Evolutionary conservation across 1,284 basidiomycete species (phyloP), one percentile per base, ranked within the genome.

Genomic region (Ganoderma sp.): DNA sequence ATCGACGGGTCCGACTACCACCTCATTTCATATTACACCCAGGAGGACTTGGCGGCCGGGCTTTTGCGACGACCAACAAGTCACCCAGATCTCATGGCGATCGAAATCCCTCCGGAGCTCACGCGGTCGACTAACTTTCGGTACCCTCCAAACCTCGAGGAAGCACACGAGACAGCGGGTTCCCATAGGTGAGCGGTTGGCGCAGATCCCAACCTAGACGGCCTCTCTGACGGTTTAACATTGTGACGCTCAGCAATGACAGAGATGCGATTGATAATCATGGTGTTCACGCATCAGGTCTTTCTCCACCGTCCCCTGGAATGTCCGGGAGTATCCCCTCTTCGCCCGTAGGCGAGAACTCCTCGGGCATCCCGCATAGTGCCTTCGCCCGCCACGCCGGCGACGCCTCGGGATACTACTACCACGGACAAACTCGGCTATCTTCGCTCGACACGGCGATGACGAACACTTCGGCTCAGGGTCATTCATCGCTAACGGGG

Each of bases 21-120:
- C 76, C 85, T 94, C 69, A 88, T 94, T 70, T 92, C 90, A 12
- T 94, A 94, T 80, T 94, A 92, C 79, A 90, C 87, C 15, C 87
- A 89, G 42, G 91, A 92, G 65, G 92, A 94, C 75, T 87, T 93
- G 42, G 85, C 86, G 25, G 84, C 84, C 41, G 89, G 89, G 54
- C 84, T 85, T 60, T 82, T 94, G 52, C 80, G 88, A 79, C 83
- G 87, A 48, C 90, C 91, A 2, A 87, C 87, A 1, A 84, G 81
- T 32, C 82, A 89, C 43, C 79, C 84, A 19, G 90, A 93, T 73
- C 88, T 94, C 74, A 88, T 88, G 84, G 78, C 79, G 28, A 80
- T 93, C 15, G 82, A 83, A 61, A 90, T 93, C 80, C 87, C 89
- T 1, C 88, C 88, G 22, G 86, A 89, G 67, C 85, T 91, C 68